phyloP scores from a whole-genome alignment of 768 basidiomycete species.

The Lactifluus echinatus region DNA sequence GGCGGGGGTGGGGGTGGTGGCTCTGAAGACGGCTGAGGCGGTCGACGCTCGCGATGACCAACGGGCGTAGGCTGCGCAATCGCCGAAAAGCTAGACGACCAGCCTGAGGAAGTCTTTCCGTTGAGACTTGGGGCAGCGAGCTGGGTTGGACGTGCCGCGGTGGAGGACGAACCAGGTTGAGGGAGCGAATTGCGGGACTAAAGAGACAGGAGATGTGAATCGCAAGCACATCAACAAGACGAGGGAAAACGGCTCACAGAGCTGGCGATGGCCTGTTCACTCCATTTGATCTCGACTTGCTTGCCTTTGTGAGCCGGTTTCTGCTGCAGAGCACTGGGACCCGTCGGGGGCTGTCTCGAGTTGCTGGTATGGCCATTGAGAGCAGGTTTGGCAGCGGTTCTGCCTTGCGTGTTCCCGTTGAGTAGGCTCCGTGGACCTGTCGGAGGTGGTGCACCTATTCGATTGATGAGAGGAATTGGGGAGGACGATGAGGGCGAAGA shows the following conservation, averaged over 20 bases:
- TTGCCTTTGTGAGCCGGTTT: constrained; percentile 35
- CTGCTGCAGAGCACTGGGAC: constrained; percentile 25
- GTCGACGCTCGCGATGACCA: constrained; percentile 23
- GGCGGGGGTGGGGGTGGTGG: constrained; percentile 27
- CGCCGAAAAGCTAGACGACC: constrained; percentile 19
- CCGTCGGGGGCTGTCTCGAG: constrained; percentile 26
- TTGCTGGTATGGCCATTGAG: constrained; percentile 35
- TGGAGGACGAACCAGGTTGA: constrained; percentile 11
- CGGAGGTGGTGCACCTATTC: constrained; percentile 49
- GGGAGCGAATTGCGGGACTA: constrained; percentile 12
- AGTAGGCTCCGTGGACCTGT: constrained; percentile 58
- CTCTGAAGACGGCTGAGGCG: constrained; percentile 18
- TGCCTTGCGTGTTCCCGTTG: constrained; percentile 27
- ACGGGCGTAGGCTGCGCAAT: constrained; percentile 21
- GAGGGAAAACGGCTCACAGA: constrained; percentile 24
- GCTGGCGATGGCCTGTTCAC: constrained; percentile 27
- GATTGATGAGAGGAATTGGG: constrained; percentile 26
- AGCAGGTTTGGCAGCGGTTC: constrained; percentile 35
- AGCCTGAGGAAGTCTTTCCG: constrained; percentile 18
- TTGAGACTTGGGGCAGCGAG: constrained; percentile 15
- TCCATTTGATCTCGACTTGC: constrained; percentile 32
- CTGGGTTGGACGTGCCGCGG: constrained; percentile 5
- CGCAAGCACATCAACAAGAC: constrained; percentile 7
- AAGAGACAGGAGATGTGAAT: constrained; percentile 11
- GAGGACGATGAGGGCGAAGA: constrained; percentile 28